phyloP scores from a whole-genome alignment of 2,329 filamentous ascomycete genomes.

The Colletotrichum paranaense region DNA sequence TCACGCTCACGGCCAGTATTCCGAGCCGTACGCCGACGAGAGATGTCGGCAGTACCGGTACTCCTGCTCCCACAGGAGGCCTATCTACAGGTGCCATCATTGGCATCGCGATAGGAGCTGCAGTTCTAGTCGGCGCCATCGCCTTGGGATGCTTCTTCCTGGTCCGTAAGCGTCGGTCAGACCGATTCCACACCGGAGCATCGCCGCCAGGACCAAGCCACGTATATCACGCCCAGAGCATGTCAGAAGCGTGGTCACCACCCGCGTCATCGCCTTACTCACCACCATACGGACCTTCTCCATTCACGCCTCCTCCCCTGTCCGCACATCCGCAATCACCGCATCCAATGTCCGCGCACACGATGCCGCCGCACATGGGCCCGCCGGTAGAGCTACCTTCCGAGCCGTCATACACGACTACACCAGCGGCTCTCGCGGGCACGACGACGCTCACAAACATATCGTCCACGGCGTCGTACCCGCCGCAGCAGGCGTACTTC shows the following conservation, averaged over 20 bases:
- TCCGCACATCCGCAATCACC: slow-evolving; percentile 34
- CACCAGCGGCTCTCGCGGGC: background rate
- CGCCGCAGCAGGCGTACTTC: slow-evolving; percentile 32
- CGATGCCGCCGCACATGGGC: slow-evolving; percentile 34
- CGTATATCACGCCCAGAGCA: slow-evolving; percentile 25
- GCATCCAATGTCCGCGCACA: slow-evolving; percentile 29
- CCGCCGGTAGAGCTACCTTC: slow-evolving; percentile 44
- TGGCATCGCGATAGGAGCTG: slow-evolving; percentile 54
- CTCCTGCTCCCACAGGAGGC: slow-evolving; percentile 7
- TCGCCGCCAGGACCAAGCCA: background rate
- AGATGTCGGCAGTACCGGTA: slow-evolving; percentile 40
- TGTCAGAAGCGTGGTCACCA: slow-evolving; percentile 35
- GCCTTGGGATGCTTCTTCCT: slow-evolving; percentile 40
- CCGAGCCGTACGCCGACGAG: slow-evolving; percentile 63
- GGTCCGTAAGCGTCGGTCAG: slow-evolving; percentile 43
- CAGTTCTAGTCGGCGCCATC: slow-evolving; percentile 42
- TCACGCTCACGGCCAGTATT: slow-evolving; percentile 60
- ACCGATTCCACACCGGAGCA: slow-evolving; percentile 9
- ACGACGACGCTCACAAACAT: background rate
- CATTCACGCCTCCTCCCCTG: background rate
- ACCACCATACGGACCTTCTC: slow-evolving; percentile 10
- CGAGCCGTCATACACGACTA: slow-evolving; percentile 4
- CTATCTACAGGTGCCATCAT: slow-evolving; percentile 54
- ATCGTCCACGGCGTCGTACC: slow-evolving; percentile 16
- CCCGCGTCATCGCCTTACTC: slow-evolving; percentile 28